phyloP scores from a whole-genome alignment of 2,329 filamentous ascomycete genomes.

The Fonsecaea multimorphosa region DNA sequence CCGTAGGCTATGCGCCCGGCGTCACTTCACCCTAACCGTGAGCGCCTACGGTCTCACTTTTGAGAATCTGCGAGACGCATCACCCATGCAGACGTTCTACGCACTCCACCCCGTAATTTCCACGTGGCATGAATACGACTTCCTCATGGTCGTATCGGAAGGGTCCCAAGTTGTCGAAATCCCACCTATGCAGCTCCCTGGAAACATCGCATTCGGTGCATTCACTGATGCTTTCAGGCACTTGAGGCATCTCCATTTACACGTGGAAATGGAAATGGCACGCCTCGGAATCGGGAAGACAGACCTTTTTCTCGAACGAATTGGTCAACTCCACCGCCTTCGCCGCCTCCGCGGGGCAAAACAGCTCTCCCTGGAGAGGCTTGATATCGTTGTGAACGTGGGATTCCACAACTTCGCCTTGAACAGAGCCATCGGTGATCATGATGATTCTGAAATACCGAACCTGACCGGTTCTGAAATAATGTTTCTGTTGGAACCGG shows the following conservation, averaged over 20 bases:
- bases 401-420: not conserved
- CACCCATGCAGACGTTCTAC: not conserved
- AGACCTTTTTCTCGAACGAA: not conserved
- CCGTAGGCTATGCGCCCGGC: not conserved
- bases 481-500: too few species aligned
- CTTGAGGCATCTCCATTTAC: not conserved
- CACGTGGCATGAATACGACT: too few species aligned
- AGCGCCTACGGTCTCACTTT: constrained; percentile 1
- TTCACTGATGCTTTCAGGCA: not conserved
- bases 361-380: not conserved
- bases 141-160: not conserved
- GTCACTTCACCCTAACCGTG: not conserved
- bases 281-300: not conserved
- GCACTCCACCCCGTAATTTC: too few species aligned
- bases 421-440: not conserved
- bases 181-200: not conserved
- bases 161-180: not conserved
- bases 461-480: too few species aligned
- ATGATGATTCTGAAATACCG: not conserved
- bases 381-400: not conserved
- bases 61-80: not conserved
- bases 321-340: not conserved
- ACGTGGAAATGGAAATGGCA: not conserved
- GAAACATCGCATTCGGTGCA: not conserved
- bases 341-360: too few species aligned